Conservation (phyloP, 2,329 filamentous ascomycete genomes). For the Fusarium succisae region DNA sequence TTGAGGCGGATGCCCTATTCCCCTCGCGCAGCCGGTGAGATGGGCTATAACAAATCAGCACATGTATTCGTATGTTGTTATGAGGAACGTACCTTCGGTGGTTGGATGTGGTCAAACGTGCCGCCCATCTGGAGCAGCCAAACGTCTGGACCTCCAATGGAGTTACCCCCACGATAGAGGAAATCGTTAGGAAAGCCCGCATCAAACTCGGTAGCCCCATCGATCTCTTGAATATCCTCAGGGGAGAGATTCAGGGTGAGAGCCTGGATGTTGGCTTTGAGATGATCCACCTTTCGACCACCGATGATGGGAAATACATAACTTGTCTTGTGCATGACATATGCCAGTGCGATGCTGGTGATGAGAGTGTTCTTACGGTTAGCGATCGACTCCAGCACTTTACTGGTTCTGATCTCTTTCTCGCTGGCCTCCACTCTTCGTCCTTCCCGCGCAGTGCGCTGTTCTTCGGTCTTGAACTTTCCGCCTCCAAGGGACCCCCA, state of each 20-base stretch:
- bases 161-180: slow-evolving; percentile 55
- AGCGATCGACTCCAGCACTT: slow-evolving; percentile 61
- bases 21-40: slow-evolving; percentile 51
- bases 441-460: slow-evolving; percentile 48
- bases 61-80: no score
- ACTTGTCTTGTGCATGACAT: slow-evolving; percentile 76
- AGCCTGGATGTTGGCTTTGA: slow-evolving; percentile 75
- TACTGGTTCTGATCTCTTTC: slow-evolving; percentile 61
- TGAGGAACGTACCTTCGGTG: slow-evolving; percentile 46
- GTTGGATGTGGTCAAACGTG: slow-evolving; percentile 60
- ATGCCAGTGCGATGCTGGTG: slow-evolving; percentile 70
- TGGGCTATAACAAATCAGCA: slow-evolving; percentile 47
- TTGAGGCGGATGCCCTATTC: slow-evolving; percentile 53
- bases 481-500: slow-evolving; percentile 67
- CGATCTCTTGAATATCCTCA: slow-evolving; percentile 73
- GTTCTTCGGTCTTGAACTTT: slow-evolving; percentile 54
- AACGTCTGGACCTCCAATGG: slow-evolving; percentile 52
- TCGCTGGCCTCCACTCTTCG: slow-evolving; percentile 55
- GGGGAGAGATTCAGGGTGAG: slow-evolving; percentile 66
- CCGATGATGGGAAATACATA: slow-evolving; percentile 80
- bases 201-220: slow-evolving; percentile 69
- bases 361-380: slow-evolving; percentile 53
- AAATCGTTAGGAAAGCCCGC: slow-evolving; percentile 74
- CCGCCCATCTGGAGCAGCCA: slow-evolving; percentile 59
- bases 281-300: slow-evolving; percentile 73